Conservation (phyloP, 2,329 filamentous ascomycete species). For the Neurospora sp. region DNA sequence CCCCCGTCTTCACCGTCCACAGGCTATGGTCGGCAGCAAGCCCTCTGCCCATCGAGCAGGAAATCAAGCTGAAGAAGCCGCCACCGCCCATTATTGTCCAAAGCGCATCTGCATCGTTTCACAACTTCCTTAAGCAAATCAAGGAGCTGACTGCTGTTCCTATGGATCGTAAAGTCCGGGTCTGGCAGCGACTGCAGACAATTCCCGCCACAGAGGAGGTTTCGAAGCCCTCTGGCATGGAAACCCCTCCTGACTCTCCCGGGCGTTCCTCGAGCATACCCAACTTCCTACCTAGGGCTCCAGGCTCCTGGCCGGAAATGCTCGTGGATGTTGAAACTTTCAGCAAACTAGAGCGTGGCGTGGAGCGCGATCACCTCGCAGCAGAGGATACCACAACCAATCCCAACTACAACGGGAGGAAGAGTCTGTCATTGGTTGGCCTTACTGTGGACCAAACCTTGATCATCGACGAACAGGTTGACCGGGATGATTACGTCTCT, state of each 20-base stretch:
- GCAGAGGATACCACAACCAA: conserved; percentile 62
- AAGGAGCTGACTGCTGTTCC: conserved; percentile 63
- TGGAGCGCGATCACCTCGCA: conserved; percentile 53
- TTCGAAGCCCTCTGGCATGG: conserved; percentile 31
- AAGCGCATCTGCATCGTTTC: conserved; percentile 58
- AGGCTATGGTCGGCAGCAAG: conserved; percentile 59
- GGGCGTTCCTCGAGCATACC: conserved; percentile 10
- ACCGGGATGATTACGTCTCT: conserved; percentile 47
- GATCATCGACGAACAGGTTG: conserved; percentile 72
- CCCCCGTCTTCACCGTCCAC: conserved; percentile 75
- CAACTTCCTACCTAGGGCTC: conserved; percentile 7
- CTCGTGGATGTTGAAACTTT: conserved; percentile 55
- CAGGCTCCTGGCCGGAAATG: conserved; percentile 33
- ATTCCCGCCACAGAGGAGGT: conserved; percentile 25
- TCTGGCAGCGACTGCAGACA: conserved; percentile 57
- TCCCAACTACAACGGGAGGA: conserved; percentile 65
- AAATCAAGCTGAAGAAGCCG: conserved; percentile 49
- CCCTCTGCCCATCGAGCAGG: conserved; percentile 45
- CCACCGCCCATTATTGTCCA: conserved; percentile 57
- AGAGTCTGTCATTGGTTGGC: conserved; percentile 54
- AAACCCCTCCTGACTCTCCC: conserved; percentile 22
- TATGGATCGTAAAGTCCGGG: conserved; percentile 59
- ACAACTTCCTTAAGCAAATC: conserved; percentile 64
- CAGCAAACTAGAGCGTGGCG: conserved; percentile 47
- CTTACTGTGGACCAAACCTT: conserved; percentile 65